Conservation (phyloP, 1,284 basidiomycete genomes). For the Pulveroboletus sp. region DNA sequence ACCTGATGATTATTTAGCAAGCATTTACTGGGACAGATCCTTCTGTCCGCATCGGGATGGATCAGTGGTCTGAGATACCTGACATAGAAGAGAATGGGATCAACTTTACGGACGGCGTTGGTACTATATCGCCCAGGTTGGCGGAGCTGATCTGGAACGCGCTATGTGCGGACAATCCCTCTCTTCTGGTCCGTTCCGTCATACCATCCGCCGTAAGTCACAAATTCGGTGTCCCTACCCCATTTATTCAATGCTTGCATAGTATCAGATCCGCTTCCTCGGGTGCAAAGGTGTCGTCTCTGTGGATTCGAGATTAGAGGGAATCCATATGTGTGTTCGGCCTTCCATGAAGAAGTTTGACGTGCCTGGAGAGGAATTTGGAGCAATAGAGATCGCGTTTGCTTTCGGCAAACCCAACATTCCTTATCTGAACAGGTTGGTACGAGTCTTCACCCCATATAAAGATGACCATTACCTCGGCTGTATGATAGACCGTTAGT, state of each 20-base stretch:
- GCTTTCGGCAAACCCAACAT: slow-evolving; percentile 56
- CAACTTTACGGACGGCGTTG: slow-evolving; percentile 72
- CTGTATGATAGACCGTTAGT: slow-evolving; percentile 56
- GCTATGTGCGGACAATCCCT: slow-evolving; percentile 47
- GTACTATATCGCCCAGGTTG: slow-evolving; percentile 66
- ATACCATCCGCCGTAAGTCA: slow-evolving; percentile 61
- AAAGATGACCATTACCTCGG: too few species aligned
- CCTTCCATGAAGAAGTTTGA: slow-evolving; percentile 78
- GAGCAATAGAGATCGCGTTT: slow-evolving; percentile 70
- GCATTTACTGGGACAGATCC: slow-evolving; percentile 81
- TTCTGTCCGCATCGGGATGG: slow-evolving; percentile 54
- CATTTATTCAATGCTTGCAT: background rate
- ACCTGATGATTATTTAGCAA: slow-evolving; percentile 42
- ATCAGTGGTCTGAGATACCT: slow-evolving; percentile 58
- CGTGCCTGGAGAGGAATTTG: slow-evolving; percentile 45
- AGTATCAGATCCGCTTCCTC: slow-evolving; percentile 78
- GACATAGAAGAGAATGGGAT: slow-evolving; percentile 51
- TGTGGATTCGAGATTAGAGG: slow-evolving; percentile 54
- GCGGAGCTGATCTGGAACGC: slow-evolving; percentile 55
- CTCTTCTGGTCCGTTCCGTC: slow-evolving; percentile 37
- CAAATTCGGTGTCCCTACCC: background rate
- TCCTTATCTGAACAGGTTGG: slow-evolving; percentile 66
- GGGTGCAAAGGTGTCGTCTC: slow-evolving; percentile 78
- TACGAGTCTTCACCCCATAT: background rate
- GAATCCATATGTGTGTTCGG: slow-evolving; percentile 61